Conservation (phyloP, 345 rosid genomes). For the Syzygium aqueum region DNA sequence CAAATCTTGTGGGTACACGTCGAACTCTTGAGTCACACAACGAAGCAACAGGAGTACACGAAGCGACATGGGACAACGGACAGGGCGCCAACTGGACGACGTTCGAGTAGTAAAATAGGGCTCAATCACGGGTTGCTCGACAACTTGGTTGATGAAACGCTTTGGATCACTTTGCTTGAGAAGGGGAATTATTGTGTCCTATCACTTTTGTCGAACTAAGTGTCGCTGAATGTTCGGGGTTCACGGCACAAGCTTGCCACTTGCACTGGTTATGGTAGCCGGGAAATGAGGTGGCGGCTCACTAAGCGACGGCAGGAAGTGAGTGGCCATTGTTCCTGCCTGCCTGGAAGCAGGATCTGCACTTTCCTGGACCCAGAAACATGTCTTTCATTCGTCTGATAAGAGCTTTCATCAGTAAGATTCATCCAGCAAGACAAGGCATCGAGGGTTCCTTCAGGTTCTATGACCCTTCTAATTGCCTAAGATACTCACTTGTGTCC, state of each 20-base stretch:
- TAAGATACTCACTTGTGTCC: not conserved
- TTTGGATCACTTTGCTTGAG: not conserved
- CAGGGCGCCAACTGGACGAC: not conserved
- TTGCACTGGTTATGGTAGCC: not conserved
- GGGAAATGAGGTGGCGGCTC: not conserved
- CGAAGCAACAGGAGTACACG: not conserved
- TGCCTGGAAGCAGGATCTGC: not conserved
- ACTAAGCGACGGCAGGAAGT: not conserved
- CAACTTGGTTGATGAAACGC: not conserved
- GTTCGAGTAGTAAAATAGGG: not conserved
- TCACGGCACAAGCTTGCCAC: not conserved
- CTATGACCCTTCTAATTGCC: not conserved
- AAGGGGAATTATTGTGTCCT: not conserved
- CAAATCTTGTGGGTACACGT: not conserved
- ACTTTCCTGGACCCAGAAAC: not conserved
- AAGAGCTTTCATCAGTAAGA: too few species aligned
- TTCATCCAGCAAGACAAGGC: not conserved
- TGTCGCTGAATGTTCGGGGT: rapidly evolving
- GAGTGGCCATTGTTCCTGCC: not conserved
- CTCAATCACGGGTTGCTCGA: not conserved
- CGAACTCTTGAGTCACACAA: not conserved
- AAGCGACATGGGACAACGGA: rapidly evolving
- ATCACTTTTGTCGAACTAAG: not conserved
- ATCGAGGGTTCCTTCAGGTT: not conserved
- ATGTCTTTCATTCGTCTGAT: not conserved